These are phyloP conservation scores for Scleroderma bovista DNA, from an alignment of 768 basidiomycete species.

Conservation along the genomic window DNA sequence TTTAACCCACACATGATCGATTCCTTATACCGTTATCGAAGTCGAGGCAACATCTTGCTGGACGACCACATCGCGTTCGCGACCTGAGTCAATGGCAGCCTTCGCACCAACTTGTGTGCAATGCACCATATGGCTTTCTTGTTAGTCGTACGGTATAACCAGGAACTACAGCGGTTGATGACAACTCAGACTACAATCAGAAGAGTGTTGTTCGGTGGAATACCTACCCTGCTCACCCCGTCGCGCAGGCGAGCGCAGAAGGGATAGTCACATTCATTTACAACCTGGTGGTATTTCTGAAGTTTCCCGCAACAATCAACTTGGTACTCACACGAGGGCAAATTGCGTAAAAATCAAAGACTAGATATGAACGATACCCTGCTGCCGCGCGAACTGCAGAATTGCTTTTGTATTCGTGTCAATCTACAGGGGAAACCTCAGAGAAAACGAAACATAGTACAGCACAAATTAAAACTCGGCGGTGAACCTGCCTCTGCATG, in stretches of 20 bases:
- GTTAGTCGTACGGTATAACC: neutral
- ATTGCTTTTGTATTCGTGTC: slow-evolving; percentile 14
- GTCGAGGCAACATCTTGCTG: too few relatives aligned
- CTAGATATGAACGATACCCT: slow-evolving; percentile 6
- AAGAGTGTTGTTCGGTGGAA: neutral
- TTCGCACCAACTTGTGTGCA: too few relatives aligned
- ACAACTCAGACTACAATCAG: neutral
- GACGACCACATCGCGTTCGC: too few relatives aligned
- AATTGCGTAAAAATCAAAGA: neutral
- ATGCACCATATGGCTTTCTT: neutral
- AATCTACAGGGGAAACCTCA: slow-evolving; percentile 32
- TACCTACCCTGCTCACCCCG: neutral
- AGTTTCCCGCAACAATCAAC: slow-evolving; percentile 1
- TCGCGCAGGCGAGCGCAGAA: neutral
- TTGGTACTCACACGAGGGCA: slow-evolving; percentile 1
- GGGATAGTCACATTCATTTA: neutral
- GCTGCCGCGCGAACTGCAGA: slow-evolving; percentile 15
- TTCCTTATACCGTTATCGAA: too few relatives aligned
- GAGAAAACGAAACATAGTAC: slow-evolving; percentile 27
- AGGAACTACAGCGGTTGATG: neutral
- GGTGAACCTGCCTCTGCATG: slow-evolving; percentile 36
- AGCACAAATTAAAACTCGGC: slow-evolving; percentile 25
- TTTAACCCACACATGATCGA: too few relatives aligned
- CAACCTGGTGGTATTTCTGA: slow-evolving; percentile 1
- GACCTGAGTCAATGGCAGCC: too few relatives aligned